These are phyloP conservation scores for Penicillium fuscoglaucum DNA, from an alignment of 2,329 filamentous ascomycete genomes.

Conservation along the genomic window DNA sequence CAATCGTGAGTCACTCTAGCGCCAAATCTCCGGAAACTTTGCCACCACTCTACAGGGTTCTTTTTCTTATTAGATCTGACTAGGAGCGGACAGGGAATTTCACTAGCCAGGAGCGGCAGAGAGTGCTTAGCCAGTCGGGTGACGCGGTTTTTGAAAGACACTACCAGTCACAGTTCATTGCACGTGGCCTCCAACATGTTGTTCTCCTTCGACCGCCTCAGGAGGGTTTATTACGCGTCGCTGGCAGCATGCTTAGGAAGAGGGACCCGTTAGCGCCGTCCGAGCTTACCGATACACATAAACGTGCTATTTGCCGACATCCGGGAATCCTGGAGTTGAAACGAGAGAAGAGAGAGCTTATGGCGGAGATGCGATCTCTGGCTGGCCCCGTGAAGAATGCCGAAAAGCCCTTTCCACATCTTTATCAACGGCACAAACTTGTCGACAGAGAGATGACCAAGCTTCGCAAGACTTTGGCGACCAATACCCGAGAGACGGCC, in stretches of 20 bases:
- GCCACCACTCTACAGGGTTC: no score
- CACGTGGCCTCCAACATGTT: conserved; percentile 28
- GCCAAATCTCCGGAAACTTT: no score
- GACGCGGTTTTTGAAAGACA: conserved; percentile 29
- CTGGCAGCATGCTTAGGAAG: conserved; percentile 31
- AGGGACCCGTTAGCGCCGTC: not conserved
- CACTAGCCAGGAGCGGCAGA: conserved; percentile 30
- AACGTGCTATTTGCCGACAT: conserved; percentile 20
- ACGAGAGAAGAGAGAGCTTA: conserved; percentile 30
- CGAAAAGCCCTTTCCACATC: no score
- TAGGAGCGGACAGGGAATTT: conserved; percentile 21
- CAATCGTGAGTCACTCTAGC: no score
- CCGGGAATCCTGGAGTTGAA: conserved; percentile 24
- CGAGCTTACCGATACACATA: conserved; percentile 17
- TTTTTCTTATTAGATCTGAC: no score
- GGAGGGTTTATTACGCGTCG: conserved; percentile 24
- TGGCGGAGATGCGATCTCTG: conserved; percentile 21
- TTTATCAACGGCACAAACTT: no score
- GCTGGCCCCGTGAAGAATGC: no score
- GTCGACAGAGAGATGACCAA: no score
- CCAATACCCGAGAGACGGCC: no score
- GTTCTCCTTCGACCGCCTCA: conserved; percentile 29
- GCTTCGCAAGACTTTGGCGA: no score
- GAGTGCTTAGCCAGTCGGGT: conserved; percentile 29
- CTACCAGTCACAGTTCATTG: conserved; percentile 31